Base-by-base conservation (phyloP, 768 basidiomycete genomes). In the Pulveroboletus ravenelii region DNA sequence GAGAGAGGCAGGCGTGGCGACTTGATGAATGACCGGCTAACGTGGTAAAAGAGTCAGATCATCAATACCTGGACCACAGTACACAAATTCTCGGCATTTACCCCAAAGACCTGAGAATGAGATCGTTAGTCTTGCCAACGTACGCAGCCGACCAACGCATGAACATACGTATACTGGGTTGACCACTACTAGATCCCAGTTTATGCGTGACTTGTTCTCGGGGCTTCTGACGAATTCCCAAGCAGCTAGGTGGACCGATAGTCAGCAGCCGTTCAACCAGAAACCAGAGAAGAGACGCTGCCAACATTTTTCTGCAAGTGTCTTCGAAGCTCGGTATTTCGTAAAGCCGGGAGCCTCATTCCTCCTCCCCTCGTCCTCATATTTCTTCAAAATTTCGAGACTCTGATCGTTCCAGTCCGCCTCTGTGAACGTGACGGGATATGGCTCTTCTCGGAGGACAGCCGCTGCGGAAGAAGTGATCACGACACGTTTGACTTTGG, bases 261-360 rank as follows among this genome's bases (percentile, higher is more conserved):
- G 38, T 55, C n/a, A 38, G 41, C 2, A 39, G 17, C 12, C 13
- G 6, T 23, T 27, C 36, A 5, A n/a, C 6, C 13, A 0, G 14
- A 37, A 35, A 34, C 0, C n/a, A 30, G 10, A 18, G 6, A 25
- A 35, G 25, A 20, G 34, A 51, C 0, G 27, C 5, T 3, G 3
- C 53, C 52, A 7, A 78, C 81, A 74, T 66, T 70, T 72, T 66
- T 90, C 88, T 0, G 85, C 82, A 2, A 86, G 69, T 2, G 73
- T 75, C 70, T 89, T 89, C 15, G 78, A 80, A 3, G 82, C 80
- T 18, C 72, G 59, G 62, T 89, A 89, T 56, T 77, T 80, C 20
- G 23, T 34, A 31, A 51, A 37, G 18, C 34, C 45, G 0, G 62
- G 49, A 0, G 78, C 78, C 1, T 75, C 69, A 29, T 63, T 61